These are phyloP conservation scores for Pyrenochaeta sp. DNA, from an alignment of 2,329 filamentous ascomycete species.

Conservation along the genomic window DNA sequence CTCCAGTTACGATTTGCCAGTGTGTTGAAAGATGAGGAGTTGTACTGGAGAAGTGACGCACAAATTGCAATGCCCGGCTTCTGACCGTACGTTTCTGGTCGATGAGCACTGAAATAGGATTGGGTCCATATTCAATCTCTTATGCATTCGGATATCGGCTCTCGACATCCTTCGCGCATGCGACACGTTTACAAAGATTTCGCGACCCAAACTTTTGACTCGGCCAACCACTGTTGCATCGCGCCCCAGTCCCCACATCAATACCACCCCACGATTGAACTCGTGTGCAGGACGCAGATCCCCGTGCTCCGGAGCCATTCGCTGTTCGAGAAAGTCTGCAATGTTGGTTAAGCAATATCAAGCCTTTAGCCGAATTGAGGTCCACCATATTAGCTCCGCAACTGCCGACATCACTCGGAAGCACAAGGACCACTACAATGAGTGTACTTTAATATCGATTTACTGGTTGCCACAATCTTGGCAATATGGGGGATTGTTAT, in stretches of 20 bases:
- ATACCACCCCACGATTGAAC: background rate
- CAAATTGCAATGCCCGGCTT: background rate
- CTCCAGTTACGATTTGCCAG: background rate
- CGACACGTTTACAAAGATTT: background rate
- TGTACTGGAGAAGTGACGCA: background rate
- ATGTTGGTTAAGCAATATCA: conserved; percentile 21
- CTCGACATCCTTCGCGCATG: background rate
- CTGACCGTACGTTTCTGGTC: background rate
- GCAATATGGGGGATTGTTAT: background rate
- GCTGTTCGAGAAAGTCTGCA: background rate
- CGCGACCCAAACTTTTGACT: background rate
- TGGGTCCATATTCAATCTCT: background rate
- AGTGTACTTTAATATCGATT: conserved; percentile 2
- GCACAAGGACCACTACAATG: background rate
- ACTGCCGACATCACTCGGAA: conserved; percentile 14
- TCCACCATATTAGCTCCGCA: conserved; percentile 15
- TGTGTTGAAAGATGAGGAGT: background rate
- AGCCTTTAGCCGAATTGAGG: conserved; percentile 23
- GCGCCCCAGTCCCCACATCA: background rate
- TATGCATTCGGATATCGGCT: background rate
- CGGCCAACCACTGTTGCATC: background rate
- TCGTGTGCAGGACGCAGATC: conserved; percentile 2
- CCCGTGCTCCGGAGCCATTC: conserved; percentile 9
- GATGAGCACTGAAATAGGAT: background rate
- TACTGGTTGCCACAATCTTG: background rate